phyloP scores from a whole-genome alignment of 2,329 filamentous ascomycete species.

The Fusarium metavorans region DNA sequence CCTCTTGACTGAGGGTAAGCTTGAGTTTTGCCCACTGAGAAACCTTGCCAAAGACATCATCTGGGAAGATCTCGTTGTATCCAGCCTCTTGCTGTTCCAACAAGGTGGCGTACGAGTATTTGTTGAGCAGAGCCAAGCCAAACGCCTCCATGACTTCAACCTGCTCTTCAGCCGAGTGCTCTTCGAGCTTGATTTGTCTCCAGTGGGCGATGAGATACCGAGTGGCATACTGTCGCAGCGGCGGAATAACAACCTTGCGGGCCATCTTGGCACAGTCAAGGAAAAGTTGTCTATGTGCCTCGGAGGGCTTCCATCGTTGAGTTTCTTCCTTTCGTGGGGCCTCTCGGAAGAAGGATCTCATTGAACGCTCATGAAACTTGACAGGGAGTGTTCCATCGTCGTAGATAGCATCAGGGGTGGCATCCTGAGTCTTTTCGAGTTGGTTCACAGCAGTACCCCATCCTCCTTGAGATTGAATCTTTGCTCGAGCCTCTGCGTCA shows the following conservation, averaged over 20 bases:
- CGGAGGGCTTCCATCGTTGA: slow-evolving; percentile 37
- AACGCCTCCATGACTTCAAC: slow-evolving; percentile 41
- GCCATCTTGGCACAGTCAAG: slow-evolving; percentile 33
- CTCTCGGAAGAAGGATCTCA: slow-evolving; percentile 44
- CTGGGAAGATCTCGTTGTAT: slow-evolving; percentile 16
- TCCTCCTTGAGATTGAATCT: slow-evolving; percentile 9
- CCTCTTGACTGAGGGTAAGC: slow-evolving; percentile 13
- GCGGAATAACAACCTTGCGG: background rate
- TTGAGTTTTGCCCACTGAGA: slow-evolving; percentile 32
- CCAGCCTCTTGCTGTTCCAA: slow-evolving; percentile 17
- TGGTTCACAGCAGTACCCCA: slow-evolving; percentile 29
- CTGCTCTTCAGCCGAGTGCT: slow-evolving; percentile 29
- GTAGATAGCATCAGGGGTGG: slow-evolving; percentile 33
- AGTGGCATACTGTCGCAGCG: slow-evolving; percentile 26
- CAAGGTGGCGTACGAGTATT: slow-evolving; percentile 27
- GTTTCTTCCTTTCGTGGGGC: background rate
- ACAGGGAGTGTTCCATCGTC: slow-evolving; percentile 42
- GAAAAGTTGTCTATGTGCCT: slow-evolving; percentile 44
- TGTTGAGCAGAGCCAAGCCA: slow-evolving; percentile 29
- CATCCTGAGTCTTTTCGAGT: slow-evolving; percentile 31
- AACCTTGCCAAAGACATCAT: slow-evolving; percentile 17
- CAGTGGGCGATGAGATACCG: slow-evolving; percentile 35
- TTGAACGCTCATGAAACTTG: slow-evolving; percentile 47
- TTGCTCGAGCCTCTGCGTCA: slow-evolving; percentile 37
- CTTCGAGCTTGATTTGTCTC: slow-evolving; percentile 24